Evolutionary conservation across 495 filamentous ascomycete genomes (phyloP), one percentile per base, ranked within the genome.

Genomic region (Daldinia concentrica): DNA sequence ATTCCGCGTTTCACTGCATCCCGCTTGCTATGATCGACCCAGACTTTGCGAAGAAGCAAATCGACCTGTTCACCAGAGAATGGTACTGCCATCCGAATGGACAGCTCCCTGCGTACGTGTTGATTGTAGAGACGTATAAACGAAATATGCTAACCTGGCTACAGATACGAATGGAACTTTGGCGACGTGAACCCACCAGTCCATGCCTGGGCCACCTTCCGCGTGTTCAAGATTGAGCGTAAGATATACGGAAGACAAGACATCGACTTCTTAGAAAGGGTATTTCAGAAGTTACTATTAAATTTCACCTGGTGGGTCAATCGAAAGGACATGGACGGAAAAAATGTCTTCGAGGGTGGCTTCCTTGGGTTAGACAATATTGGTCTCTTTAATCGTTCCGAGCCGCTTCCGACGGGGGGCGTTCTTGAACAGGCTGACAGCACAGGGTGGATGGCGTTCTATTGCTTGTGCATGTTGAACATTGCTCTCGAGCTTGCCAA

Each of bases 251-350:
- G 95, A 26, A 90, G 92, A 29, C 91, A 97, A 76, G 95, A 98
- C 78, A 83, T 97, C 27, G 95, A 98, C 79, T 98, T 97, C 80
- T 85, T 98, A 17, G 95, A 98, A 81, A 86, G 95, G 30, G 95
- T 98, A 15, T 98, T 98, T 82, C 95, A 98, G 74, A 98, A 98
- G 80, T 78, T 98, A 71, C 81, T 98, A 26, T 83, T 98, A 51
- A 98, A 98, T 82, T 98, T 98, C 80, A 98, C 95, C 12, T 98
- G 95, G 95, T 98, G 95, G 94, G 93, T 97, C 3, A 97, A 97
- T 80, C 91, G 94, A 32, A 98, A 98, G 78, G 95, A 98, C 72
- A 87, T 83, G 26, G 92, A 97, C 4, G 94, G 93, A 56, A 98
- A 97, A 79, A 97, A 97, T 68, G 91, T 98, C 29, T 98, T 98